These are phyloP conservation scores for Fonsecaea nubica DNA, from an alignment of 2,329 filamentous ascomycete genomes.

Conservation along the genomic window DNA sequence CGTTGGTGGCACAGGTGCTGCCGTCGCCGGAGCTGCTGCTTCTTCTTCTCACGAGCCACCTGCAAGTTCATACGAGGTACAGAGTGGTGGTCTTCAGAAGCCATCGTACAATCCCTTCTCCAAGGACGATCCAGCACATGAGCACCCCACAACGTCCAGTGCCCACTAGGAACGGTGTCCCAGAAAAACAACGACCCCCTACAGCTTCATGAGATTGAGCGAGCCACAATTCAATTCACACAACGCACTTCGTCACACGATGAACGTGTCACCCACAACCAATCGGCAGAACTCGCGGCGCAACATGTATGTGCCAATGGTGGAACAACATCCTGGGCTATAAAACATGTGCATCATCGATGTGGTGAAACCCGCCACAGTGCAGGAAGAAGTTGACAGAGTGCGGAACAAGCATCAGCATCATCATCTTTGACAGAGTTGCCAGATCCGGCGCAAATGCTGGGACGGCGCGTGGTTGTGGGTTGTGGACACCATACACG, in stretches of 20 bases:
- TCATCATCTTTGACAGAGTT: neutral
- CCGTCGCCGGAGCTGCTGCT: slow-evolving; percentile 12
- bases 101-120: slow-evolving; percentile 36
- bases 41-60: slow-evolving; percentile 13
- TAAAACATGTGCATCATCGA: slow-evolving; percentile 11
- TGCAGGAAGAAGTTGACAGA: neutral
- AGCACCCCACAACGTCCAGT: neutral
- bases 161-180: neutral
- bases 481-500: no score
- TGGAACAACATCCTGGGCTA: slow-evolving; percentile 15
- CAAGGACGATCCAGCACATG: slow-evolving; percentile 26
- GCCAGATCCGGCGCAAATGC: no score
- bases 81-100: slow-evolving; percentile 30
- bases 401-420: neutral
- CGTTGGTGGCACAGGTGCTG: slow-evolving; percentile 19
- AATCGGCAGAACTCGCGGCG: slow-evolving; percentile 12
- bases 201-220: neutral
- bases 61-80: slow-evolving; percentile 18
- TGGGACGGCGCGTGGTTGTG: no score
- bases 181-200: neutral
- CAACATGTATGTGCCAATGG: neutral
- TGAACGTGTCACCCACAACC: neutral
- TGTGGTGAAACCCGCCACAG: slow-evolving; percentile 19
- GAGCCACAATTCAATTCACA: slow-evolving; percentile 14
- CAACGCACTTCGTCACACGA: neutral